Evolutionary conservation across 768 basidiomycete species (phyloP).

Genomic region (Dentipellis fragilis): DNA sequence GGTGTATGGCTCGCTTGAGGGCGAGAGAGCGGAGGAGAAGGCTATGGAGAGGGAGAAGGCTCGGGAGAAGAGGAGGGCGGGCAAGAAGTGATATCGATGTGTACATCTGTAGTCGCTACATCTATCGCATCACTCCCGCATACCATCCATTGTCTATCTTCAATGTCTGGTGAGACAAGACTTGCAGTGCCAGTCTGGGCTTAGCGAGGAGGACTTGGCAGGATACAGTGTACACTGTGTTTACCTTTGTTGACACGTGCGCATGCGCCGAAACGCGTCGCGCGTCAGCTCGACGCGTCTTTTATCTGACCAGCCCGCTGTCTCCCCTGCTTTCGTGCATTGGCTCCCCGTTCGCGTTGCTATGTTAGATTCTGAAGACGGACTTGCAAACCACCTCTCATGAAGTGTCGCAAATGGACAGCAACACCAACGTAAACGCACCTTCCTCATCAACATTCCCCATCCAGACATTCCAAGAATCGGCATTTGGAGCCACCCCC

Average conservation of each 20-base stretch:
- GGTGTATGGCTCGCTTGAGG: slow-evolving; percentile 66
- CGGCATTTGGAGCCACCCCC: background rate
- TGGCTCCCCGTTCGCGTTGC: background rate
- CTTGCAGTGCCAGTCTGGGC: background rate
- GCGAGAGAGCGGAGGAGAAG: slow-evolving; percentile 93
- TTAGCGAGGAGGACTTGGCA: background rate
- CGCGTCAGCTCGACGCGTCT: slow-evolving; percentile 8
- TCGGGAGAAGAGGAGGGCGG: slow-evolving; percentile 67
- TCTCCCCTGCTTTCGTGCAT: background rate
- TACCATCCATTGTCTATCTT: too few species aligned
- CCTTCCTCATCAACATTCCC: slow-evolving; percentile 9
- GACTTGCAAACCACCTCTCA: too few species aligned
- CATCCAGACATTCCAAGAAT: slow-evolving; percentile 14
- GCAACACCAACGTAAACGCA: background rate
- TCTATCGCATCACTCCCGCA: too few species aligned
- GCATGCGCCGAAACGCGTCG: background rate
- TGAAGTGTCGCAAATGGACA: too few species aligned
- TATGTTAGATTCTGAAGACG: too few species aligned
- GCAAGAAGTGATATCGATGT: slow-evolving; percentile 52
- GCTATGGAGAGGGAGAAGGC: slow-evolving; percentile 77
- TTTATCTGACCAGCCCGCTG: slow-evolving; percentile 4
- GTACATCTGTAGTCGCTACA: background rate
- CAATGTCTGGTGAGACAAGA: too few species aligned
- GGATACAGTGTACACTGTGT: background rate
- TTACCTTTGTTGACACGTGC: background rate